Evolutionary conservation across 2,329 filamentous ascomycete species (phyloP).

Genomic region (Acrocalymma vagum): DNA sequence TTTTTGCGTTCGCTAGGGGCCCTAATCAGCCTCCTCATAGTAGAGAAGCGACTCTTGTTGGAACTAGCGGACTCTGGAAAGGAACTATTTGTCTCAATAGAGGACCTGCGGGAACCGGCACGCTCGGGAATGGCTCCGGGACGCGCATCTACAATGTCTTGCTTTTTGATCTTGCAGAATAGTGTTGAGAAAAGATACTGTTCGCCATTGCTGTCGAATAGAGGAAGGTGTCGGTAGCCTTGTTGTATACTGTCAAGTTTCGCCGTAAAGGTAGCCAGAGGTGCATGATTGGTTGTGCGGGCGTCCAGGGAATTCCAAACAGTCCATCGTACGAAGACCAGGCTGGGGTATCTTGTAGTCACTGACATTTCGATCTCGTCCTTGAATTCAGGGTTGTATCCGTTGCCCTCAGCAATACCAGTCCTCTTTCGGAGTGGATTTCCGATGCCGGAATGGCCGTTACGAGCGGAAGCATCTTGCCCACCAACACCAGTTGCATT

Average conservation of each 20-base stretch:
- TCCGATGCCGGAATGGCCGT: slow-evolving; percentile 72
- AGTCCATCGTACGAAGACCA: slow-evolving; percentile 93
- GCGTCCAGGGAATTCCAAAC: slow-evolving; percentile 88
- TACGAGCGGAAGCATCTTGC: slow-evolving; percentile 69
- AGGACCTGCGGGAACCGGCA: slow-evolving; percentile 32
- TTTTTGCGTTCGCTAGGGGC: slow-evolving; percentile 53
- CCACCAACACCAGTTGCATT: slow-evolving; percentile 73
- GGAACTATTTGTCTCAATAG: slow-evolving; percentile 35
- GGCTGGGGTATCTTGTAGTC: slow-evolving; percentile 91
- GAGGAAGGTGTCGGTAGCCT: slow-evolving; percentile 89
- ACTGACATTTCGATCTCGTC: slow-evolving; percentile 81
- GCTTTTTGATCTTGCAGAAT: slow-evolving; percentile 84
- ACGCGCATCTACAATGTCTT: slow-evolving; percentile 56
- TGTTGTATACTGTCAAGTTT: slow-evolving; percentile 90
- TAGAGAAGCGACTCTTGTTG: slow-evolving; percentile 40
- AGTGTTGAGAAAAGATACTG: slow-evolving; percentile 94
- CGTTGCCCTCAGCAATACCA: slow-evolving; percentile 83
- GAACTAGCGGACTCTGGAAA: slow-evolving; percentile 41
- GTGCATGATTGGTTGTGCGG: slow-evolving; percentile 68
- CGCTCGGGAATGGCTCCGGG: slow-evolving; percentile 29
- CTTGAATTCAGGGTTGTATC: slow-evolving; percentile 91
- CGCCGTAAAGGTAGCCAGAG: slow-evolving; percentile 89
- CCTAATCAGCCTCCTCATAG: slow-evolving; percentile 55
- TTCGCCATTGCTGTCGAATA: slow-evolving; percentile 88
- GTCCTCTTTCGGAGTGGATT: slow-evolving; percentile 82